These are phyloP conservation scores for Hamamelis virginiana DNA, from an alignment of 164 flowering plant genomes.

Conservation along the genomic window DNA sequence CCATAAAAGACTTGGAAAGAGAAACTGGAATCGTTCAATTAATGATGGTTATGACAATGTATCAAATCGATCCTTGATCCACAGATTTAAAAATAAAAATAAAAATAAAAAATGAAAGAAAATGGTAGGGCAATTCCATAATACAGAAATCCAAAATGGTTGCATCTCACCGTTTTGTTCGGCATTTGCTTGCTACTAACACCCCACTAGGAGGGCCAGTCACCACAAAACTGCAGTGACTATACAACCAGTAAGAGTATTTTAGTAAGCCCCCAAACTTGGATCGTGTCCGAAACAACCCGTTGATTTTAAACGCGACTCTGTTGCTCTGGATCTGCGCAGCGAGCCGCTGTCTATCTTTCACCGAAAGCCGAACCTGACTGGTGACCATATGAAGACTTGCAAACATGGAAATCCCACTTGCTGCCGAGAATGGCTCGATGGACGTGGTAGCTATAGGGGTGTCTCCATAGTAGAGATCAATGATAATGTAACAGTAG, in stretches of 20 bases:
- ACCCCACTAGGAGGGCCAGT: conserved; percentile 62
- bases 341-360: conserved; percentile 25
- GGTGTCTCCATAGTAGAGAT: conserved; percentile 48
- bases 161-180: conserved; percentile 39
- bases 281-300: conserved; percentile 49
- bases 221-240: conserved; percentile 39
- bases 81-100: too few species aligned
- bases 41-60: too few species aligned
- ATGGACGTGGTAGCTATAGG: conserved; percentile 51
- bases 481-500: conserved; percentile 43
- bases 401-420: conserved; percentile 26
- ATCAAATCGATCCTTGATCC: too few species aligned
- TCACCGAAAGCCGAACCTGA: conserved; percentile 47
- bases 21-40: too few species aligned
- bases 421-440: conserved; percentile 46
- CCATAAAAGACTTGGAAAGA: too few species aligned
- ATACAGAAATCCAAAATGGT: neutral
- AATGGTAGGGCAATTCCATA: neutral
- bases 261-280: conserved; percentile 43
- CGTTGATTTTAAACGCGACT: conserved; percentile 38
- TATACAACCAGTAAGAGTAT: conserved; percentile 57
- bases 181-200: conserved; percentile 39
- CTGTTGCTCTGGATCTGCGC: conserved; percentile 38
- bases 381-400: conserved; percentile 55
- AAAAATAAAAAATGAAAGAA: too few species aligned